Evolutionary conservation across 768 basidiomycete species (phyloP), one percentile per base, ranked within the genome.

Genomic region (Punctularia strigosozonata): DNA sequence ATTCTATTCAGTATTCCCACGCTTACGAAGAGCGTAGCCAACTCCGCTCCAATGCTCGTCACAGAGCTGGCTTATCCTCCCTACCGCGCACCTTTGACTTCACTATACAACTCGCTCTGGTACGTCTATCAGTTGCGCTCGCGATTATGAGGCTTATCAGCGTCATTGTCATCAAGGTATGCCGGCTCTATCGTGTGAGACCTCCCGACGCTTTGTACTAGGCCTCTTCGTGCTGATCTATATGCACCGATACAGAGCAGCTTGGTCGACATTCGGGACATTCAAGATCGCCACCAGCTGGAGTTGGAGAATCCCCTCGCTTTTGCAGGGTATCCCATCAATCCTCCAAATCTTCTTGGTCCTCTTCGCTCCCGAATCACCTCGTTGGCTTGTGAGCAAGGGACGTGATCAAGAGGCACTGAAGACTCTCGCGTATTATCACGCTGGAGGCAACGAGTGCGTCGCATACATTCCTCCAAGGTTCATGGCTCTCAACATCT

Each of bases 51-150:
- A 8, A 71, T 89, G 66, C 60, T 90, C 61, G 76, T 90, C 40
- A 80, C 85, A 35, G 88, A 91, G 59, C 60, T 90, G 14, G 69
- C 87, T 1, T 89, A 89, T 56, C 88, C 87, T 13, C 64, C 71
- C 7, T 80, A 91, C 58, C 85, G 88, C 47, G 80, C 77, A 12
- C 76, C 77, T 25, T 59, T 91, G 42, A 89, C 83, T 10, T 77
- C 82, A 2, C 59, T 75, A 37, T 86, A 83, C 65, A 85, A 87
- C 65, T 80, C 83, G 21, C 76, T 87, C 44, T 89, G 87, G 85
- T 86, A 85, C 55, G n/a, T n/a, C n/a, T n/a, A n/a, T n/a, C n/a
- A n/a, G n/a, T n/a, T n/a, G n/a, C n/a, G n/a, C n/a, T n/a, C n/a
- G n/a, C n/a, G n/a, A n/a, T n/a, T n/a, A n/a, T n/a, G n/a, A n/a